These are phyloP conservation scores for Diaporthe velutina DNA, from an alignment of 2,329 filamentous ascomycete genomes.

Conservation along the genomic window DNA sequence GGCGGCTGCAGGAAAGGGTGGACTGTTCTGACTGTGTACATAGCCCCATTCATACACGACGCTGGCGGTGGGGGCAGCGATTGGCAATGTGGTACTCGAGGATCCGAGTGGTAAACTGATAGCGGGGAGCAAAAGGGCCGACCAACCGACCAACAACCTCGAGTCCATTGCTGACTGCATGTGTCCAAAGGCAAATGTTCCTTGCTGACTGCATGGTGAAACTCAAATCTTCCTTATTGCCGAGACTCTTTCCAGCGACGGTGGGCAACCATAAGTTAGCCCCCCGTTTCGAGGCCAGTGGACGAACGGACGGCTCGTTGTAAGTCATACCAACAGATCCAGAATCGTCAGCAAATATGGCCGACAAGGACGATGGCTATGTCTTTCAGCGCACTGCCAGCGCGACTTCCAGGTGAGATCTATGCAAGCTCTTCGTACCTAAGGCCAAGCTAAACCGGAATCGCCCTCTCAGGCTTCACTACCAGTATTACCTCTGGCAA, in stretches of 20 bases:
- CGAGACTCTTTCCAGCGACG: not conserved
- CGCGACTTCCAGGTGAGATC: slow-evolving; percentile 3
- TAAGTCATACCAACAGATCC: not conserved
- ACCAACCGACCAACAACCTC: not conserved
- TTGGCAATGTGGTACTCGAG: not conserved
- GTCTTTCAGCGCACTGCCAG: slow-evolving; percentile 1
- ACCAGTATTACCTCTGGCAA: slow-evolving; percentile 20
- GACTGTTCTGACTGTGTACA: not conserved
- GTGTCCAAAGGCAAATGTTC: not conserved
- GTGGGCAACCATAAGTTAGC: too few species aligned
- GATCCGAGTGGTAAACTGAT: not conserved
- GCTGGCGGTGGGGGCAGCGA: not conserved
- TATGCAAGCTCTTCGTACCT: not conserved
- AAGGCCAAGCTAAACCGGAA: not conserved
- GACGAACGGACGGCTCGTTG: not conserved
- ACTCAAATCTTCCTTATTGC: not conserved
- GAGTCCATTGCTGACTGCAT: not conserved
- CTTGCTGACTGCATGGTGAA: not conserved
- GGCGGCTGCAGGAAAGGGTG: not conserved
- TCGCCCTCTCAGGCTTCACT: not conserved
- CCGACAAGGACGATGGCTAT: not conserved
- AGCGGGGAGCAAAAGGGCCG: not conserved
- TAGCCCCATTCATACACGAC: not conserved
- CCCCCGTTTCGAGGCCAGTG: too few species aligned
- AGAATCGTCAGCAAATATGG: not conserved